Evolutionary conservation across 306 rosid genomes (phyloP).

Genomic region (Prunus kanzakura): DNA sequence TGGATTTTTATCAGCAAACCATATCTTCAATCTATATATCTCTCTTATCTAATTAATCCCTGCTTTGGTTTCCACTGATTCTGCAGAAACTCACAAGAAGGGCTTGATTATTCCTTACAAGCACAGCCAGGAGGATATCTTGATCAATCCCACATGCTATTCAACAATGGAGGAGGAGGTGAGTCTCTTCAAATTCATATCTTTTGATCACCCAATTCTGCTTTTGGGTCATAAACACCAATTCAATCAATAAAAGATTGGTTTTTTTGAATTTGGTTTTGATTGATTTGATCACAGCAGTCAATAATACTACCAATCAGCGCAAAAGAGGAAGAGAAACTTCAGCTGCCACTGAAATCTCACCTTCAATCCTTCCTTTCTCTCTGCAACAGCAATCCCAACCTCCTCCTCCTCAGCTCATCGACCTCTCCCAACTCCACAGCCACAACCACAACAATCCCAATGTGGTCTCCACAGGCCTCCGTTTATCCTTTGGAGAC

Average conservation of each 20-base stretch:
- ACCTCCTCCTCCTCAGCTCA: conserved; percentile 60
- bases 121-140: conserved; percentile 53
- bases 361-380: conserved; percentile 46
- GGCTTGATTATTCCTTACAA: conserved; percentile 62
- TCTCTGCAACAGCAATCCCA: conserved; percentile 50
- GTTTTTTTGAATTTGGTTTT: neutral
- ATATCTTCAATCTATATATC: neutral
- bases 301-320: conserved; percentile 24
- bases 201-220: neutral
- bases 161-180: conserved; percentile 62
- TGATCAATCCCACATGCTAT: conserved; percentile 65
- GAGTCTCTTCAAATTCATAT: neutral
- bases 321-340: conserved; percentile 84
- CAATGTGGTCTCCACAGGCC: conserved; percentile 87
- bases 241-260: neutral
- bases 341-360: conserved; percentile 28
- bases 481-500: conserved; percentile 69
- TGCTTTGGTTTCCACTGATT: conserved; percentile 2
- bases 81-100: conserved; percentile 69
- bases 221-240: neutral
- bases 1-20: neutral
- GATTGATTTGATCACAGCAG: conserved; percentile 20
- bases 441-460: conserved; percentile 37
- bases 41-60: neutral
- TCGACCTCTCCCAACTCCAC: conserved; percentile 84